phyloP scores from a whole-genome alignment of 1,139 yeast species.

The Pichia sp. region DNA sequence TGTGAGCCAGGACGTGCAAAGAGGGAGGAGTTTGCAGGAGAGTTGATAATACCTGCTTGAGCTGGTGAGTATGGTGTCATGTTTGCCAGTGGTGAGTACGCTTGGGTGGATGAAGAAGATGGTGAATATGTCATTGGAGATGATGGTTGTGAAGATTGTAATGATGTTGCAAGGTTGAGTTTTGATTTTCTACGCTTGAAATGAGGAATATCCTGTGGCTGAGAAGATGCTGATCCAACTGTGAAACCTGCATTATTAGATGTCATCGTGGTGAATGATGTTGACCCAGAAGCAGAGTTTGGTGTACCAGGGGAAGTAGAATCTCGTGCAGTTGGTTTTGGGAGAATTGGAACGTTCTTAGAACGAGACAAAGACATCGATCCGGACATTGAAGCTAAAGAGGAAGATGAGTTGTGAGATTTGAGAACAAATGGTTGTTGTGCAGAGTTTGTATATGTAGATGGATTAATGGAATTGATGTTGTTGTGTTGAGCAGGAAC shows the following conservation, averaged over 20 bases:
- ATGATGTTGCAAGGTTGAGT: conserved; percentile 14
- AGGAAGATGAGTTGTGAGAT: background rate
- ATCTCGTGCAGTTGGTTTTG: conserved; percentile 23
- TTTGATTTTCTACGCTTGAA: conserved; percentile 25
- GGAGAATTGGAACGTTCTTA: conserved; percentile 29
- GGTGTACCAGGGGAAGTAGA: conserved; percentile 19
- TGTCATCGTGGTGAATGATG: conserved; percentile 10
- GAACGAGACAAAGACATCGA: conserved; percentile 8
- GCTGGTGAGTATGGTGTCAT: conserved; percentile 7
- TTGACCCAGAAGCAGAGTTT: conserved; percentile 13
- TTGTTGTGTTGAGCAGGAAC: background rate
- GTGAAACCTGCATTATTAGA: conserved; percentile 7
- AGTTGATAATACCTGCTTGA: conserved; percentile 11
- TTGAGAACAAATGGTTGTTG: background rate
- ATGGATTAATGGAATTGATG: too few relatives aligned
- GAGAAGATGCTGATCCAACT: conserved; percentile 18
- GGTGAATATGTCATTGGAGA: conserved; percentile 12
- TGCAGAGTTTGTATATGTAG: too few relatives aligned
- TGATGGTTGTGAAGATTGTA: conserved; percentile 11
- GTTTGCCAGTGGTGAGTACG: conserved; percentile 9
- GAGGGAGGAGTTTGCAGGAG: conserved; percentile 15
- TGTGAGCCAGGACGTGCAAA: conserved; percentile 11
- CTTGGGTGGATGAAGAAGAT: conserved; percentile 11
- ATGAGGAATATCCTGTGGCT: conserved; percentile 26
- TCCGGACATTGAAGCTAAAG: background rate